Evolutionary conservation across 345 rosid species (phyloP).

Genomic region (Eucalyptus polyanthemos): DNA sequence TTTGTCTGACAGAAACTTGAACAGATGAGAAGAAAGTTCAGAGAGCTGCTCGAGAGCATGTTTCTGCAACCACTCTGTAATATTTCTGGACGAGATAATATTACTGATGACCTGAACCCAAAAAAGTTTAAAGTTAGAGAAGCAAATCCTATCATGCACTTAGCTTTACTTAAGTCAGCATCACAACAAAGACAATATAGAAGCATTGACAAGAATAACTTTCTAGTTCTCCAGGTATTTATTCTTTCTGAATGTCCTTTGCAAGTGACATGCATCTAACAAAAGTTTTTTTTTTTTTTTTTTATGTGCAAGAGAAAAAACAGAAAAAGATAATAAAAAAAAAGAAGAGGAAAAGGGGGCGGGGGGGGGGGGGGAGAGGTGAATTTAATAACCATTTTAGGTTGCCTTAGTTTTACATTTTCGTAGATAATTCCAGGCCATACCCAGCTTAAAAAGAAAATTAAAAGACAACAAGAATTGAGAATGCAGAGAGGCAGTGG

Average conservation of each 20-base stretch:
- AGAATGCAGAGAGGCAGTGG: not conserved
- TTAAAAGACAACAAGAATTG: not conserved
- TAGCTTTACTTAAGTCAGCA: not conserved
- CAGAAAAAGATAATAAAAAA: not conserved
- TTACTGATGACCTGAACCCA: conserved; percentile 34
- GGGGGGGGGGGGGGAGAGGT: not conserved
- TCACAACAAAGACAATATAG: not conserved
- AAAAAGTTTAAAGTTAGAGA: not conserved
- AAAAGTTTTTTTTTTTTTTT: not conserved
- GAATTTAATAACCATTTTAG: not conserved
- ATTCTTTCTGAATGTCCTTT: not conserved
- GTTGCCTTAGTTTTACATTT: not conserved
- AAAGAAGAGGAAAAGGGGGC: too few relatives aligned
- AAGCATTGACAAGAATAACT: not conserved
- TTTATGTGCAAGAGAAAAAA: too few relatives aligned
- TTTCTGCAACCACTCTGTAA: conserved; percentile 63
- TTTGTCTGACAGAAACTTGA: conserved; percentile 38
- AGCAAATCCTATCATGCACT: not conserved
- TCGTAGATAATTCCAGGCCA: not conserved
- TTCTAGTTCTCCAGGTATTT: not conserved
- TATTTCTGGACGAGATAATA: conserved; percentile 36
- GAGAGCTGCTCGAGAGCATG: conserved; percentile 66
- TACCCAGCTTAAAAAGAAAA: not conserved
- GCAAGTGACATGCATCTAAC: not conserved
- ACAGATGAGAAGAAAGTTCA: conserved; percentile 53